Conservation (phyloP, 805 yeast genomes). For the Kregervanrija delftensis region DNA sequence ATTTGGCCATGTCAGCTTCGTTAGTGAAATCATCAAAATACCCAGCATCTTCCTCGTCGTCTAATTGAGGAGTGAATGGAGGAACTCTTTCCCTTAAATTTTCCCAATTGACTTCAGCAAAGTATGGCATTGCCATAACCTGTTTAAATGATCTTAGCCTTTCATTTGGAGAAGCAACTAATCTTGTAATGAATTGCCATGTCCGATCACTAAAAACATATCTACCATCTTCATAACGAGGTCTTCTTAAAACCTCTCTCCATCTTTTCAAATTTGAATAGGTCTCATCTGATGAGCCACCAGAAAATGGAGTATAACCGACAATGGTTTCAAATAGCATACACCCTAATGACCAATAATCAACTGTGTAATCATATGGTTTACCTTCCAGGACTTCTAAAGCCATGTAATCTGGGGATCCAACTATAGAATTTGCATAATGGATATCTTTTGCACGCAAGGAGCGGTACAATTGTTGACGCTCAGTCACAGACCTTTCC, state of each 20-base stretch:
- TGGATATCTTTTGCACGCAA: slow-evolving; percentile 71
- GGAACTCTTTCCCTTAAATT: slow-evolving; percentile 65
- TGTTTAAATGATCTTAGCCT: slow-evolving; percentile 78
- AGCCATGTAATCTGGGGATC: slow-evolving; percentile 99
- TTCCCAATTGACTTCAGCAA: slow-evolving; percentile 77
- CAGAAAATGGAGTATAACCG: slow-evolving; percentile 97
- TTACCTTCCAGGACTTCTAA: slow-evolving; percentile 93
- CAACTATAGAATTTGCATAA: slow-evolving; percentile 92
- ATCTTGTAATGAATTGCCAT: slow-evolving; percentile 76
- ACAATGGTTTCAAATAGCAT: slow-evolving; percentile 93
- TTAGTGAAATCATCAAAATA: slow-evolving; percentile 96
- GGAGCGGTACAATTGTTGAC: slow-evolving; percentile 81
- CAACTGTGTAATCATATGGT: slow-evolving; percentile 91
- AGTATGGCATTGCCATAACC: slow-evolving; percentile 72
- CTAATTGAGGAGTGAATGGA: slow-evolving; percentile 95
- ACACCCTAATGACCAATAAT: slow-evolving; percentile 98
- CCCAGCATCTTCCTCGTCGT: slow-evolving; percentile 97
- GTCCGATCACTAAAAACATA: slow-evolving; percentile 93
- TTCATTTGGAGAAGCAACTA: slow-evolving; percentile 72
- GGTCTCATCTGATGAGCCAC: slow-evolving; percentile 89
- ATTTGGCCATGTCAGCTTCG: slow-evolving; percentile 95
- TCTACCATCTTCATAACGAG: slow-evolving; percentile 85
- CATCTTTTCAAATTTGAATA: slow-evolving; percentile 89
- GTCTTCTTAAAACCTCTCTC: slow-evolving; percentile 83
- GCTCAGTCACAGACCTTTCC: slow-evolving; percentile 73